These are phyloP conservation scores for Phytophthora megakarya DNA, from an alignment of 352 stramenopile genomes.

Conservation along the genomic window DNA sequence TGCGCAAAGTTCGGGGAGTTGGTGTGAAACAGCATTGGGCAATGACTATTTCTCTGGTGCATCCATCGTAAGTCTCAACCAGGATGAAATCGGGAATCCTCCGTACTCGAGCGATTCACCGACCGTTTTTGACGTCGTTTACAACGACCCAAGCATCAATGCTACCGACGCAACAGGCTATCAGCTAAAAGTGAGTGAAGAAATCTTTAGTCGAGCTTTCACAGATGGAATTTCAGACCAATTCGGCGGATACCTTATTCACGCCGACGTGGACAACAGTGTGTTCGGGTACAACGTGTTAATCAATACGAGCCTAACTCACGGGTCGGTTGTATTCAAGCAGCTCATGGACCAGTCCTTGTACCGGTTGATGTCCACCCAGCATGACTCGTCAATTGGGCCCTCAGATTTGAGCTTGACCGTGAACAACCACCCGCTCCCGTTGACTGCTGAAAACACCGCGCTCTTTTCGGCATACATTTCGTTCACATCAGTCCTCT, in stretches of 20 bases:
- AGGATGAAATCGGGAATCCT: conserved; percentile 18
- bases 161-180: conserved; percentile 33
- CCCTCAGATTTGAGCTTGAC: conserved; percentile 31
- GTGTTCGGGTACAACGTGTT: conserved; percentile 53
- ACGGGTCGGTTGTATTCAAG: conserved; percentile 56
- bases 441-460: conserved; percentile 44
- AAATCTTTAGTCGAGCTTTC: conserved; percentile 44
- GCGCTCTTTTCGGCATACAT: conserved; percentile 46
- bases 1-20: conserved; percentile 24
- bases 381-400: conserved; percentile 15
- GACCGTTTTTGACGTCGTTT: conserved; percentile 49
- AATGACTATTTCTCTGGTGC: conserved; percentile 32
- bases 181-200: conserved; percentile 39
- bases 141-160: conserved; percentile 37
- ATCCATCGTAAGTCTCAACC: conserved; percentile 12
- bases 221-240: conserved; percentile 31
- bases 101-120: conserved; percentile 37
- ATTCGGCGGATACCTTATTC: conserved; percentile 48
- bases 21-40: conserved; percentile 24
- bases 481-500: conserved; percentile 55
- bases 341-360: conserved; percentile 54
- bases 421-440: conserved; percentile 59
- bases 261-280: conserved; percentile 22
- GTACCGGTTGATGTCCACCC: conserved; percentile 39
- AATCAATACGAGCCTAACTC: conserved; percentile 53